Conservation (phyloP, 2,329 filamentous ascomycete genomes). For the Corniculantispora saksenae region DNA sequence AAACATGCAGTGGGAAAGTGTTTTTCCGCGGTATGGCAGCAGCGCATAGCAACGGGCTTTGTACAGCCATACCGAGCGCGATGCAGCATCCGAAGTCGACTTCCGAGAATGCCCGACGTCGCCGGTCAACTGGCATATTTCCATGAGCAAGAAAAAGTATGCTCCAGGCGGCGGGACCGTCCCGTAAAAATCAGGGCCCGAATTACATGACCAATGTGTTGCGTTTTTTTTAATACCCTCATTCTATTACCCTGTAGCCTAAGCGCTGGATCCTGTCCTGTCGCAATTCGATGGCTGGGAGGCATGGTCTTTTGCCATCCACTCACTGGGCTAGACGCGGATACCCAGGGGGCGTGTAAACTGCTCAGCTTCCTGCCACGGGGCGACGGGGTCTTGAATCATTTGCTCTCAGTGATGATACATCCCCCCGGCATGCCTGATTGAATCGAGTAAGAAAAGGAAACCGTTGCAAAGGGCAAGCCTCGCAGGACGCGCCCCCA, state of each 20-base stretch:
- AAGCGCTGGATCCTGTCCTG: neutral
- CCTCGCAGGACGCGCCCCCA: neutral
- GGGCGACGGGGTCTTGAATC: neutral
- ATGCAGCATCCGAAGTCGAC: neutral
- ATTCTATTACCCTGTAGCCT: neutral
- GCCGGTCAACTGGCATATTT: neutral
- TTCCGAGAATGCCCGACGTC: constrained; percentile 4
- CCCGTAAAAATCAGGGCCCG: neutral
- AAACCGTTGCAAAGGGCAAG: neutral
- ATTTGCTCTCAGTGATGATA: too few relatives aligned
- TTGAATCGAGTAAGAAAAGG: neutral
- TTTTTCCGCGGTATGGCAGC: too few relatives aligned
- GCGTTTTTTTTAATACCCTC: neutral
- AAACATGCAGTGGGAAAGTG: neutral
- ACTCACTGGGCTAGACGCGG: neutral
- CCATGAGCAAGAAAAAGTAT: neutral
- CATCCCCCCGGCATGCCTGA: too few relatives aligned
- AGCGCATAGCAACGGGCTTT: neutral
- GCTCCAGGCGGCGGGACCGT: neutral
- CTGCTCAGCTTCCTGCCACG: neutral
- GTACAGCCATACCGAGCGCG: neutral
- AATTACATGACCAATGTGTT: neutral
- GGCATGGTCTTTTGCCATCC: neutral
- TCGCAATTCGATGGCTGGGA: neutral
- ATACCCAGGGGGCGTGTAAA: neutral